Conservation (phyloP, 2,329 filamentous ascomycete genomes). For the Fusarium tupiense region DNA sequence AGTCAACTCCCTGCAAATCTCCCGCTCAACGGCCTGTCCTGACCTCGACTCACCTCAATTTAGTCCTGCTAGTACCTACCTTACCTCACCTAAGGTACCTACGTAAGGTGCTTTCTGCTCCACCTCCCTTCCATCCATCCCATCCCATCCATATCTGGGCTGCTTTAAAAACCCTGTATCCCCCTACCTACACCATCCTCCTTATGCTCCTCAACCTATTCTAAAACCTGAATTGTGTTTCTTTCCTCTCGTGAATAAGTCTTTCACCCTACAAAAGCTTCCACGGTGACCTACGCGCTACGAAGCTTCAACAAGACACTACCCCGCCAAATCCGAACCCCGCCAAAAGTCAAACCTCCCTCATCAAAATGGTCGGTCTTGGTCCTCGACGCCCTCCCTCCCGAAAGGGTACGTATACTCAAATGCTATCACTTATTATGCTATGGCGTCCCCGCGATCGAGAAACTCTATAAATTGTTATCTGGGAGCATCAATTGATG, state of each 20-base stretch:
- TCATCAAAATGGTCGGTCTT: conserved; percentile 60
- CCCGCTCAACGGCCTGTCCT: conserved; percentile 31
- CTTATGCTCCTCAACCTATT: neutral
- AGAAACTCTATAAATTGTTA: neutral
- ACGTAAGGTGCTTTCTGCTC: conserved; percentile 34
- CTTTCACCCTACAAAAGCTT: neutral
- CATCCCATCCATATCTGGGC: conserved; percentile 31
- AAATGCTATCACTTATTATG: conserved; percentile 1
- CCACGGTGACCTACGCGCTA: neutral
- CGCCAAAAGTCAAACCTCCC: conserved; percentile 45
- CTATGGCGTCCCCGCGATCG: neutral
- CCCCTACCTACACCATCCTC: conserved; percentile 17
- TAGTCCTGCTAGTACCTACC: conserved; percentile 15
- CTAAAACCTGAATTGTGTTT: neutral
- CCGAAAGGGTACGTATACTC: conserved; percentile 71
- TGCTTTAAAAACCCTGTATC: conserved; percentile 40
- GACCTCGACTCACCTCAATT: conserved; percentile 15
- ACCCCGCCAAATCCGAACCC: conserved; percentile 53
- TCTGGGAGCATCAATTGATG: neutral
- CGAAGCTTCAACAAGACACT: conserved; percentile 36
- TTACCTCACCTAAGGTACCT: conserved; percentile 17
- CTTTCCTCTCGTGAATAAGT: neutral
- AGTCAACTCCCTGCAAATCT: conserved; percentile 24
- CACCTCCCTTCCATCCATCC: conserved; percentile 35
- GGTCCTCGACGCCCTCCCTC: conserved; percentile 61